Evolutionary conservation across 208 protist genomes (phyloP), one percentile per base, ranked within the genome.

Genomic region (Acanthamoeba lenticulata): DNA sequence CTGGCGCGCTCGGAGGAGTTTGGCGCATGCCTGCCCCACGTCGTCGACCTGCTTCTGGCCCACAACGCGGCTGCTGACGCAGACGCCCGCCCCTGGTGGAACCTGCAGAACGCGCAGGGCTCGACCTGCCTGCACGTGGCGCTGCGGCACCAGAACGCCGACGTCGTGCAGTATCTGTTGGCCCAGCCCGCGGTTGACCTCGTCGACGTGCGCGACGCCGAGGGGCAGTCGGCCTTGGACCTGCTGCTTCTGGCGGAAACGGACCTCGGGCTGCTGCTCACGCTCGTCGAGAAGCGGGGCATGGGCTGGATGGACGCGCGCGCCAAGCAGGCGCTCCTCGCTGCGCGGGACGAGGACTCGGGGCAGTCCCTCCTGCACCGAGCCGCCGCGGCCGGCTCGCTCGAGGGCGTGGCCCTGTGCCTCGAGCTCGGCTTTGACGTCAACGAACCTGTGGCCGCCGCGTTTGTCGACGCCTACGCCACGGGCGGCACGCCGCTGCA

Each of bases 121-220:
- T 83, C 74, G 36, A 83, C 74, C 40, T 83, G 74, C 27, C 38
- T 83, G 36, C 74, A 83, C 42, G 74, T 83, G 1, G 74, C 74
- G 17, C 74, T 83, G 42, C 36, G 74, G 34, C 74, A 83, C 11
- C 74, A 83, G 42, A 83, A 83, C 44, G 36, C 74, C 21, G 42
- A 17, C 0, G 36, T n/a, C 15, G 74, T 83, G 74, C 42, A 7
- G n/a, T 19, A 52, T 38, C 21, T 52, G 13, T 1, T 83, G 7
- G 29, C 44, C 15, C 74, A 83, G 21, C 5, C 40, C 4, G 36
- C 13, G 5, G 27, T 52, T 40, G 74, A 83, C 44, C 15, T 83
- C 44, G 74, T 42, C 17, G 42, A 38, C 21, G 42, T 83, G 17
- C 42, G 74, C 40, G 74, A 83, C 36, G 29, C 34, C 17, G 67